Base-by-base conservation (phyloP, 1,284 basidiomycete genomes). In the Cerrena zonata region DNA sequence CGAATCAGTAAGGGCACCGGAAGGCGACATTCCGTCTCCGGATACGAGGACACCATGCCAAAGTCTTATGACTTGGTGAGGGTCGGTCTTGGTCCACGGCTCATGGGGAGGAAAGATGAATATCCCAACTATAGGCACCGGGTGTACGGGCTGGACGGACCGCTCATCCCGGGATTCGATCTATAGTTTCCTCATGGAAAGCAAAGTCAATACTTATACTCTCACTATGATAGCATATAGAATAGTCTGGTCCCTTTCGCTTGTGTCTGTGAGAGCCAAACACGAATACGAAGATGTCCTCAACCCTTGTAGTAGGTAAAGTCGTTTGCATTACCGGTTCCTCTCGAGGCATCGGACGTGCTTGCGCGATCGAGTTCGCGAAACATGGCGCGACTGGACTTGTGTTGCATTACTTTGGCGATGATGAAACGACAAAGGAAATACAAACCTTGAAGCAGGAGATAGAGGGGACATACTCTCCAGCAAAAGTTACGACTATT, bases 301-400 rank as follows among this genome's bases (percentile, higher is more conserved):
- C n/a, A n/a, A n/a, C n/a, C n/a, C n/a, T n/a, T n/a, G n/a, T n/a
- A n/a, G n/a, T n/a, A n/a, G 25, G 75, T 60, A 88, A 88, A 62
- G 68, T 87, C 24, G 80, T 88, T 18, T 79, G 80, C 53, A 83
- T 90, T 58, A 90, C 87, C 12, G 88, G 89, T 26, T 76, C 84
- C 18, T 86, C 84, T n/a, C 75, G 83, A 51, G 87, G 89, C n/a
- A 91, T 91, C 50, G 88, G 89, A 18, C 75, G 83, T 45, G 85
- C 81, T n/a, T 84, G 81, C 55, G 86, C 85, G 4, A 64, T 88
- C 50, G 77, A 80, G 62, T 77, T 73, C 49, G 78, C 75, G 24
- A 75, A 79, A 53, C 79, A 89, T 56, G 86, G 86, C 18, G 86
- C 86, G n/a, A 69, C 73, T 10, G 79, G 73, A 24, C 67, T 91